Base-by-base conservation (phyloP, 1,139 yeast genomes). In the Geotrichum fermentans region DNA sequence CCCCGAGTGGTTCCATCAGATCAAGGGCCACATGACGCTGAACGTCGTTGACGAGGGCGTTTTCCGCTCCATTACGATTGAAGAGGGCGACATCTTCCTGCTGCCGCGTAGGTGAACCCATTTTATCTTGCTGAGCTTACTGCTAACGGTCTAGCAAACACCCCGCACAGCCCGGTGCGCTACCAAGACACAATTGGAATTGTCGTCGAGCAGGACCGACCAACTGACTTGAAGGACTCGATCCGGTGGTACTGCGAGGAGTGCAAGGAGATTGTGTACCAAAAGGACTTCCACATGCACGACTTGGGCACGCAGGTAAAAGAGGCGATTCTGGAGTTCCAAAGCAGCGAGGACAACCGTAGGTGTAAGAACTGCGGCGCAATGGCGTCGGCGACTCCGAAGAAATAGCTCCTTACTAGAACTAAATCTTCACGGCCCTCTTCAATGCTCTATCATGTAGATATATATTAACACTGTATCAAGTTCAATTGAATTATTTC, bases 171-270 rank as follows among this genome's bases (percentile, higher is more conserved):
- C 58, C 97, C 97, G 1, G 92, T 87, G 16, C 73, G 97, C 58
- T 90, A 79, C 64, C 84, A 82, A 8, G 72, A 89, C 60, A 88
- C 97, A 0, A 82, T 90, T 28, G 97, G 97, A 0, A 71, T 90
- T 43, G 97, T 90, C 5, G 86, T 90, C n/a, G 97, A 90, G 61
- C 96, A 89, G 66, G 96, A 88, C 62, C 74, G 97, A 56, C 96
- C 96, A 0, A 70, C 71, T 49, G 86, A 78, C 1, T 70, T 77
- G 33, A 73, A 77, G 52, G 96, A 87, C 63, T 75, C 77, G 55
- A 72, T 86, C 56, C 74, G 96, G 60, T 89, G 97, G 97, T 90
- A 89, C 65, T 90, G 97, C 61, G 67, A 75, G 16, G 72, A 72
- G 11, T 90, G 97, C 68, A 70, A 70, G 52, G 75, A 77, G 24